Evolutionary conservation across 768 basidiomycete species (phyloP).

Genomic region (Tubosaeta brunneosetosa): DNA sequence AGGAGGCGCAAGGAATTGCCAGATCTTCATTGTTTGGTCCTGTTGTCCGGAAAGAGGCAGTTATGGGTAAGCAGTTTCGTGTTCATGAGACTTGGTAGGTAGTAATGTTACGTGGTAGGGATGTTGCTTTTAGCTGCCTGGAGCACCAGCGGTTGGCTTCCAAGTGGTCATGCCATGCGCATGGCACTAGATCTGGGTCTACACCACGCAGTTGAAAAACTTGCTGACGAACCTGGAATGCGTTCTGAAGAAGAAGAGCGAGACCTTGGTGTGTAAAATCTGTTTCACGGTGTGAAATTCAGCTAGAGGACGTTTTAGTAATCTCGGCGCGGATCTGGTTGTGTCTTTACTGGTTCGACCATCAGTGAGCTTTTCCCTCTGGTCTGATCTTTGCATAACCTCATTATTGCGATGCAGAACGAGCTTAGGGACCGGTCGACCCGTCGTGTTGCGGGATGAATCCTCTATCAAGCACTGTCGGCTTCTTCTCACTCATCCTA

Average conservation of each 20-base stretch:
- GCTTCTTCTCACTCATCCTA: constrained; percentile 72
- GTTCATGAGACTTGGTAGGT: constrained; percentile 1
- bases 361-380: constrained; percentile 61
- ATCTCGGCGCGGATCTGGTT: constrained; percentile 93
- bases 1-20: constrained; percentile 95
- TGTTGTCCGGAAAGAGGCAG: constrained; percentile 90
- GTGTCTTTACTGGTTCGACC: constrained; percentile 94
- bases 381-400: not conserved
- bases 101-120: constrained; percentile 40
- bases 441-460: constrained; percentile 86
- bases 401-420: constrained; percentile 47
- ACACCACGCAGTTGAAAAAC: constrained; percentile 87
- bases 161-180: constrained; percentile 92
- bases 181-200: constrained; percentile 94
- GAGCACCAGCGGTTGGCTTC: constrained; percentile 93
- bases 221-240: constrained; percentile 67
- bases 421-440: constrained; percentile 88
- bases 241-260: constrained; percentile 80
- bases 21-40: constrained; percentile 91
- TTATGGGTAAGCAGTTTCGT: constrained; percentile 59
- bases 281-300: not conserved
- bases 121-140: constrained; percentile 91
- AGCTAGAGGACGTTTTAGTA: constrained; percentile 41
- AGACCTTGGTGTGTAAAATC: constrained; percentile 59
- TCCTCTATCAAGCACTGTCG: constrained; percentile 82